Conservation (phyloP, 2,329 filamentous ascomycete species). For the Phyllosticta citribraziliensis region DNA sequence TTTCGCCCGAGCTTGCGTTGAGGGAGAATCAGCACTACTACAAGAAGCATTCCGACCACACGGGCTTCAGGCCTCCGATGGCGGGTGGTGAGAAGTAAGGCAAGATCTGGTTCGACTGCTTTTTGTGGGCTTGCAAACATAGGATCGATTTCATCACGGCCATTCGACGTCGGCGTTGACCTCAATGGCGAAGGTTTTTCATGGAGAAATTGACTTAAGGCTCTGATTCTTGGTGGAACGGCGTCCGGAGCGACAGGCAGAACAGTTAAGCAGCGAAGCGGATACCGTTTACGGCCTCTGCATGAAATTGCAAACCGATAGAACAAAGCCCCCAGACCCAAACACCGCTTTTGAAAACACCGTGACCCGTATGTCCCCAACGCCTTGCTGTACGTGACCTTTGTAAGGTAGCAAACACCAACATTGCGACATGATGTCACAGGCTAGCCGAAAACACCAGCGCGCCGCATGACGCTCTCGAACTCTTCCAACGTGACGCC, state of each 20-base stretch:
- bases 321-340: neutral
- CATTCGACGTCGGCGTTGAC: neutral
- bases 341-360: neutral
- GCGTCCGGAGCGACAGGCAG: neutral
- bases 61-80: conserved; percentile 48
- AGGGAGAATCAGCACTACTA: conserved; percentile 64
- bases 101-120: neutral
- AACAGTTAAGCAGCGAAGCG: neutral
- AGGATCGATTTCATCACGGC: neutral
- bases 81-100: neutral
- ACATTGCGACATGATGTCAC: too few species aligned
- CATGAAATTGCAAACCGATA: neutral
- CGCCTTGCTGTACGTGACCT: neutral
- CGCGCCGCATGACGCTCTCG: conserved; percentile 73
- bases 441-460: conserved; percentile 60
- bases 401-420: too few species aligned
- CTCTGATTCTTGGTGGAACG: neutral
- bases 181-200: neutral
- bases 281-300: neutral
- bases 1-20: conserved; percentile 63
- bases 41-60: conserved; percentile 83
- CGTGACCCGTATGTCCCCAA: neutral
- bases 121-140: neutral
- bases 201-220: neutral
- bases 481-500: conserved; percentile 75